Evolutionary conservation across 2,329 filamentous ascomycete species (phyloP).

Genomic region (Penicillium sp.): DNA sequence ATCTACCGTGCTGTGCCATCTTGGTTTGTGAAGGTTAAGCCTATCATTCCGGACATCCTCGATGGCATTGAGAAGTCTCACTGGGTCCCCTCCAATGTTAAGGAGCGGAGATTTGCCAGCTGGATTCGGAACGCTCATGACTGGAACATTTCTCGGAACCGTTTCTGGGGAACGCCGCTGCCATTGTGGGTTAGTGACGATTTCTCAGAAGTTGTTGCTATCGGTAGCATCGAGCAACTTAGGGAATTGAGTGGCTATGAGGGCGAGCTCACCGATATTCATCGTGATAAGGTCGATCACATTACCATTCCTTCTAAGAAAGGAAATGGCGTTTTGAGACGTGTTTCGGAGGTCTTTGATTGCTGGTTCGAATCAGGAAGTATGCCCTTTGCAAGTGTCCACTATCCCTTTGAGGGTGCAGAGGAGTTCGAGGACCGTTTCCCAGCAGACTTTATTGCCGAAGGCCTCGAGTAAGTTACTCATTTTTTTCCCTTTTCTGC

Average conservation of each 20-base stretch:
- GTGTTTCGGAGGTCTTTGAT: constrained; percentile 87
- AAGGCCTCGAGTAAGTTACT: constrained; percentile 51
- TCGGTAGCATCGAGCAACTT: constrained; percentile 81
- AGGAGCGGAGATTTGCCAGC: constrained; percentile 84
- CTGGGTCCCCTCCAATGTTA: constrained; percentile 89
- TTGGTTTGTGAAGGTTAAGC: constrained; percentile 89
- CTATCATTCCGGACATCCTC: constrained; percentile 84
- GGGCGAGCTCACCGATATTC: constrained; percentile 79
- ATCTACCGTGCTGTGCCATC: constrained; percentile 90
- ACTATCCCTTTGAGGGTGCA: constrained; percentile 89
- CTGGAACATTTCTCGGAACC: constrained; percentile 92
- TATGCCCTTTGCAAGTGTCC: constrained; percentile 89
- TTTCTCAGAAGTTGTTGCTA: constrained; percentile 77
- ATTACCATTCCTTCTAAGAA: constrained; percentile 90
- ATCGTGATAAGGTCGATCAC: constrained; percentile 87
- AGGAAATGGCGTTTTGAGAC: constrained; percentile 77
- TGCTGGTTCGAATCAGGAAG: constrained; percentile 97
- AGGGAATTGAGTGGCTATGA: constrained; percentile 81
- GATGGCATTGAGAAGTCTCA: constrained; percentile 83
- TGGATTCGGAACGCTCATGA: constrained; percentile 91
- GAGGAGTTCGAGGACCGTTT: constrained; percentile 77
- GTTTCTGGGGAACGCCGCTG: constrained; percentile 93
- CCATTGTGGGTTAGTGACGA: constrained; percentile 92
- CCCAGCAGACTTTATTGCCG: constrained; percentile 91
- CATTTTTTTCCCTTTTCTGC: too few relatives aligned